phyloP scores from a whole-genome alignment of 2,329 filamentous ascomycete species.

The Immersiporthe knoxdaviesiana region DNA sequence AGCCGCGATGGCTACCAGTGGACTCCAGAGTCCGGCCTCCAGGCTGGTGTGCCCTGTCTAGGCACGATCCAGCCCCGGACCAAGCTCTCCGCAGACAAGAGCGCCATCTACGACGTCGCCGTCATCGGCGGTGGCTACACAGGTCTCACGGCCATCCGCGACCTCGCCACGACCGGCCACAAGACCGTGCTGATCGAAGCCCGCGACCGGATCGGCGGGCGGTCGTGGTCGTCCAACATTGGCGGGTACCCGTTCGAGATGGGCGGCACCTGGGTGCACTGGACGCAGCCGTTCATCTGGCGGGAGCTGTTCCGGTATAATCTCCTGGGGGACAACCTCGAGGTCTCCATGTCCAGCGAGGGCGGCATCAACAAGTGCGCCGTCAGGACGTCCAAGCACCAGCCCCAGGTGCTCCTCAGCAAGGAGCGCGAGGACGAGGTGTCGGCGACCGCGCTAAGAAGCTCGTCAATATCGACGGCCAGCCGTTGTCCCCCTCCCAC shows the following conservation, averaged over 20 bases:
- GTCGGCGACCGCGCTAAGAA: slow-evolving; percentile 44
- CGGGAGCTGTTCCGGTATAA: slow-evolving; percentile 51
- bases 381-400: slow-evolving; percentile 35
- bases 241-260: slow-evolving; percentile 50
- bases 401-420: slow-evolving; percentile 36
- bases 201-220: slow-evolving; percentile 52
- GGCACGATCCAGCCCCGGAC: slow-evolving; percentile 22
- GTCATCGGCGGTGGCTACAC: slow-evolving; percentile 40
- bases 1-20: slow-evolving; percentile 32
- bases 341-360: slow-evolving; percentile 41
- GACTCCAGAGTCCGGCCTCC: slow-evolving; percentile 27
- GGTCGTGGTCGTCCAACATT: slow-evolving; percentile 50
- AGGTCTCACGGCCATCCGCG: slow-evolving; percentile 39
- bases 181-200: slow-evolving; percentile 49
- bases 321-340: slow-evolving; percentile 44
- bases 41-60: slow-evolving; percentile 26
- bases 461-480: slow-evolving; percentile 51
- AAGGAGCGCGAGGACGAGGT: slow-evolving; percentile 47
- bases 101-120: slow-evolving; percentile 32
- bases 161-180: slow-evolving; percentile 37
- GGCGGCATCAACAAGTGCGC: slow-evolving; percentile 47
- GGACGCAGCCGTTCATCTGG: slow-evolving; percentile 48
- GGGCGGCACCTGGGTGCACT: slow-evolving; percentile 55
- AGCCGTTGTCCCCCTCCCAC: slow-evolving; percentile 45
- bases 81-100: slow-evolving; percentile 8